Base-by-base conservation (phyloP, 768 basidiomycete species). In the Auricularia cornea region DNA sequence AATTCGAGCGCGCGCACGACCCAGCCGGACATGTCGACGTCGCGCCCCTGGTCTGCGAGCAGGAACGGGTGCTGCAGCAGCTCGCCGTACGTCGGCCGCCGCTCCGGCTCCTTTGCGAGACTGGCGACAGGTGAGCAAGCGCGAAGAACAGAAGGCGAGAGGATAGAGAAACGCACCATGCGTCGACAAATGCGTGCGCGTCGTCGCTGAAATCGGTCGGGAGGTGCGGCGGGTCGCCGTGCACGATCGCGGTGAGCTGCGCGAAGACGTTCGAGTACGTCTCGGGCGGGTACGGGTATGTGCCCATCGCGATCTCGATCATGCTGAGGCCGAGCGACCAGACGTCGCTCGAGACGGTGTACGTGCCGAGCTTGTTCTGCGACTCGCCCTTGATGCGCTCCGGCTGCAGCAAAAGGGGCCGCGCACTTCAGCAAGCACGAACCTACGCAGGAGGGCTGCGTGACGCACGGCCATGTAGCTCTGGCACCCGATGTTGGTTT, bases 401-500 rank as follows among this genome's bases (percentile, higher is more conserved):
- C 41, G 96, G 97, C 91, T 94, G 69, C 12, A 60, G 28, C 65
- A 54, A 35, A 23, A 41, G 26, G 33, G 26, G 51, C 52, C 30
- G 64, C 44, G 28, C 62, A 54, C 5, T 44, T 48, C 33, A 67
- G 59, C 23, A 16, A 35, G 57, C 44, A 41, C 52, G 54, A 12
- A 51, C 62, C 28, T 28, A 29, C 28, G 29, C 23, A 23, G 61
- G 60, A 63, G 18, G 16, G 60, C 51, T 59, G 57, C 29, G 69
- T 29, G 2, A 81, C 88, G 73, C 74, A 94, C 94, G 59, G 96
- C 96, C 94, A 99, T 98, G 75, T 99, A 99, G 65, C 86, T 89
- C 74, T 99, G 97, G 72, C 97, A 99, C 6, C 97, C 97, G 41
- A 99, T 98, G 70, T 98, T 98, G 5, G 97, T 99, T 76, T 95